Evolutionary conservation across 2,329 filamentous ascomycete species (phyloP).

Genomic region (Cladosporium sp.): DNA sequence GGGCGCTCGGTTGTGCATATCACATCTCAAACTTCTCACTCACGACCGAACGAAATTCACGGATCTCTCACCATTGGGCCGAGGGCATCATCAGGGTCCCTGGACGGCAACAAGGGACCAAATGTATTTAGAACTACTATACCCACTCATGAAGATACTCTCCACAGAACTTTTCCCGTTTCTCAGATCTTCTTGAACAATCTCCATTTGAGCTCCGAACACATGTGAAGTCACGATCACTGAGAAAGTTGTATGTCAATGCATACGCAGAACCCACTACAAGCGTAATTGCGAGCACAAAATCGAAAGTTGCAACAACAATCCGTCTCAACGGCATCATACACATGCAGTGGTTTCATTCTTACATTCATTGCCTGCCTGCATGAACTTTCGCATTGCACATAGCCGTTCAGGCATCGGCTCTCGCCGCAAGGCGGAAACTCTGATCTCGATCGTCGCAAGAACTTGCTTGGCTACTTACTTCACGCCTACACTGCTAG

Average conservation of each 20-base stretch:
- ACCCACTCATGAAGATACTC: not conserved
- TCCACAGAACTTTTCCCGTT: not conserved
- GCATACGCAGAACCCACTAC: not conserved
- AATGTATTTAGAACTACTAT: slow-evolving; percentile 7
- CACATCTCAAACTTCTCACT: not conserved
- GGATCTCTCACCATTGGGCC: not conserved
- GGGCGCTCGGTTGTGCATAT: slow-evolving; percentile 3
- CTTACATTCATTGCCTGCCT: too few relatives aligned
- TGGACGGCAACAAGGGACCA: not conserved
- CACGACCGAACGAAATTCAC: not conserved
- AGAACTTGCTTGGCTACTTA: not conserved
- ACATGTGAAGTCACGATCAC: too few relatives aligned
- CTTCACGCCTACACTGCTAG: not conserved
- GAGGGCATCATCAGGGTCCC: not conserved
- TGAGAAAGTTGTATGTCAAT: not conserved
- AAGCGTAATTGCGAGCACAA: not conserved
- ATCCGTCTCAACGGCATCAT: too few relatives aligned
- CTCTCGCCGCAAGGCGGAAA: not conserved
- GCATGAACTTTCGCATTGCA: not conserved
- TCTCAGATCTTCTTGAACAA: not conserved
- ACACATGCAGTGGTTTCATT: too few relatives aligned
- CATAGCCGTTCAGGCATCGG: not conserved
- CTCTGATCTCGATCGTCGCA: not conserved
- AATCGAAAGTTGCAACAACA: not conserved
- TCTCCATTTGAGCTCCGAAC: not conserved